Evolutionary conservation across 805 yeast genomes (phyloP).

Genomic region (Alloascoidea hylecoeti): DNA sequence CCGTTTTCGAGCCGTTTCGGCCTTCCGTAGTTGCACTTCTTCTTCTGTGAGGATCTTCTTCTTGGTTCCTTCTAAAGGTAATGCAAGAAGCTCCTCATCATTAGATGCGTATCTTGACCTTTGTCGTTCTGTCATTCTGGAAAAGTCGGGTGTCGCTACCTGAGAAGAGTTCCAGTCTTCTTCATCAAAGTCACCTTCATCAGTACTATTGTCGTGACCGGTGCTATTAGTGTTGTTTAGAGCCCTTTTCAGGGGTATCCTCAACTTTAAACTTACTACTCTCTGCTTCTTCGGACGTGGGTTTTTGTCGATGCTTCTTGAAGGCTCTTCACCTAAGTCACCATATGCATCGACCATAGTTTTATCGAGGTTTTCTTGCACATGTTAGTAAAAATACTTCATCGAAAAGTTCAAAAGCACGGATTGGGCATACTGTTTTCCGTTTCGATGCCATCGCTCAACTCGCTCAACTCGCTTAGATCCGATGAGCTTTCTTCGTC

Average conservation of each 20-base stretch:
- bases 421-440: background rate
- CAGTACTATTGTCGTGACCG: slow-evolving; percentile 6
- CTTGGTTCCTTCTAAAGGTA: slow-evolving; percentile 18
- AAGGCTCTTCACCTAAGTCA: no score
- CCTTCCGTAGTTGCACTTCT: slow-evolving; percentile 65
- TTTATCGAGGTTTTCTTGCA: background rate
- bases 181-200: slow-evolving; percentile 12
- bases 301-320: no score
- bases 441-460: background rate
- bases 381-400: background rate
- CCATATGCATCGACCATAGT: background rate
- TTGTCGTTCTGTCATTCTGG: slow-evolving; percentile 24
- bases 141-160: slow-evolving; percentile 8
- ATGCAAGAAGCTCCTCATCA: slow-evolving; percentile 13
- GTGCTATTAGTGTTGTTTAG: slow-evolving; percentile 3
- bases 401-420: no score
- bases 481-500: background rate
- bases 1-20: slow-evolving; percentile 81
- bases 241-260: slow-evolving; percentile 2
- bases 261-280: background rate
- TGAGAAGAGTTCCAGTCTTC: slow-evolving; percentile 7
- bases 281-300: background rate
- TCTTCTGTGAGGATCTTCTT: slow-evolving; percentile 65
- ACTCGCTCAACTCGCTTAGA: slow-evolving; percentile 1
- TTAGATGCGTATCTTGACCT: slow-evolving; percentile 13